Evolutionary conservation across 306 rosid genomes (phyloP).

Genomic region (Coriaria nepalensis): DNA sequence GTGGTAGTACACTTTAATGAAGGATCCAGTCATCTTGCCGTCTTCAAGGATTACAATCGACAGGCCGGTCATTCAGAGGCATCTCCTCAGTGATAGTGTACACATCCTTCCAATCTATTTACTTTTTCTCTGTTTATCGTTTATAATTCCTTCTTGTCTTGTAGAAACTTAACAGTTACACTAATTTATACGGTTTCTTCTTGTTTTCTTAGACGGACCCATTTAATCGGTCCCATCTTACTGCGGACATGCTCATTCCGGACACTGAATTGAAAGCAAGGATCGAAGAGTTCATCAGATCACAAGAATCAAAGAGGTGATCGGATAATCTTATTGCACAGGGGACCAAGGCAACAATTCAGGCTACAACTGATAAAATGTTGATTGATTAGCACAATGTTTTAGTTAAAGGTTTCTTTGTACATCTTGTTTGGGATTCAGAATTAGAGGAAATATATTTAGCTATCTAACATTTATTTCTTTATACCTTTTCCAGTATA

Average conservation of each 20-base stretch:
- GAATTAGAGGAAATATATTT: neutral
- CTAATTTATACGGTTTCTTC: conserved; percentile 17
- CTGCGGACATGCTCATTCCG: conserved; percentile 75
- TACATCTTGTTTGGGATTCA: no score
- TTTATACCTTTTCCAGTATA: no score
- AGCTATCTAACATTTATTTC: neutral
- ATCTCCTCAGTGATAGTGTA: conserved; percentile 92
- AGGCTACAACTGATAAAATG: conserved; percentile 64
- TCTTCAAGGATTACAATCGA: conserved; percentile 86
- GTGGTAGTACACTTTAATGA: conserved; percentile 89
- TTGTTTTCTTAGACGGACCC: conserved; percentile 67
- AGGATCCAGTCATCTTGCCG: conserved; percentile 96
- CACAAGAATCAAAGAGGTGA: conserved; percentile 53
- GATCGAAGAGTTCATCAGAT: conserved; percentile 68
- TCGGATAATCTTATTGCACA: conserved; percentile 34
- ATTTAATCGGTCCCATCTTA: conserved; percentile 92
- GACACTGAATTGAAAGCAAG: conserved; percentile 53
- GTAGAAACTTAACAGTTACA: neutral
- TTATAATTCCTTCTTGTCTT: neutral
- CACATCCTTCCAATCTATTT: neutral
- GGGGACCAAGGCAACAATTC: conserved; percentile 56
- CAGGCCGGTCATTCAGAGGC: conserved; percentile 92
- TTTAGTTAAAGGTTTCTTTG: neutral
- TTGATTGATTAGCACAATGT: conserved; percentile 50
- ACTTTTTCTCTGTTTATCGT: neutral